Evolutionary conservation across 78 protist species (phyloP).

Genomic region (Dictyostelium capitatum): DNA sequence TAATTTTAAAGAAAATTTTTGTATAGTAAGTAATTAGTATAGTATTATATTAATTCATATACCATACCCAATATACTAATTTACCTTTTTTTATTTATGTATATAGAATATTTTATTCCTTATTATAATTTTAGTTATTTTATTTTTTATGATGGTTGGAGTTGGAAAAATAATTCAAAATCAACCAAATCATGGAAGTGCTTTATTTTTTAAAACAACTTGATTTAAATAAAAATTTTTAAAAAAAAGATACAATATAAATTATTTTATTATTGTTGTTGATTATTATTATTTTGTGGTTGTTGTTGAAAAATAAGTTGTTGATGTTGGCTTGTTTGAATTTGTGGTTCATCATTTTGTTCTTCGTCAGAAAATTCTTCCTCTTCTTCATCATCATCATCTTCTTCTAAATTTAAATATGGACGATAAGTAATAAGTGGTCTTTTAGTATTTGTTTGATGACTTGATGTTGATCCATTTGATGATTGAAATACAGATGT

Average conservation of each 20-base stretch:
- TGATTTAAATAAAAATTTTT: background rate
- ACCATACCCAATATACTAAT: background rate
- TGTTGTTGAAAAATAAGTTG: background rate
- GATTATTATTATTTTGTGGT: too few species aligned
- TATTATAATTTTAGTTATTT: background rate
- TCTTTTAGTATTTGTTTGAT: background rate
- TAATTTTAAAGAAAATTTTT: background rate
- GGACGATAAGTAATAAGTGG: background rate
- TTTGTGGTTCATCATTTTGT: background rate
- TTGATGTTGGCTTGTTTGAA: background rate
- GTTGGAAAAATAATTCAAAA: constrained; percentile 5
- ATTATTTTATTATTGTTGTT: background rate
- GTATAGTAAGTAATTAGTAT: constrained; percentile 23
- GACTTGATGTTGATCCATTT: constrained; percentile 20
- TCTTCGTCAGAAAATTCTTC: background rate
- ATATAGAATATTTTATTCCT: constrained; percentile 15
- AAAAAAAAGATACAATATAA: background rate
- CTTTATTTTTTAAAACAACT: background rate
- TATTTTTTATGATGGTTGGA: constrained; percentile 23
- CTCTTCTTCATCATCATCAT: constrained; percentile 31
- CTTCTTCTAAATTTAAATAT: constrained; percentile 1
- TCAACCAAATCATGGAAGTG: background rate
- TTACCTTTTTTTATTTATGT: background rate
- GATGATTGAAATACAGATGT: background rate
- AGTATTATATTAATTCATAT: background rate